Base-by-base conservation (phyloP, 495 filamentous ascomycete species). In the Baudoinia panamericana region DNA sequence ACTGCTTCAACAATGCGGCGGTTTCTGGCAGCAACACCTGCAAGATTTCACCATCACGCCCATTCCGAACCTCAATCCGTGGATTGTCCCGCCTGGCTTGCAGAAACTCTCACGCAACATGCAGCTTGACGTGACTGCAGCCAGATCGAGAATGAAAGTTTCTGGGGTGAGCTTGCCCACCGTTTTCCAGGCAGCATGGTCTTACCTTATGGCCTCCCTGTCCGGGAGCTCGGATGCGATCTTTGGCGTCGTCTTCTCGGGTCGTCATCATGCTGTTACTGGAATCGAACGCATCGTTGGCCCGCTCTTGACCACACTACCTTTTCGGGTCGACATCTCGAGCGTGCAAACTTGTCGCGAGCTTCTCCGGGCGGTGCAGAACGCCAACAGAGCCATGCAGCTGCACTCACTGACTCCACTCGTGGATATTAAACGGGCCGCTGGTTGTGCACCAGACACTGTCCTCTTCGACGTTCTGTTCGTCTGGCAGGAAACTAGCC, bases 231-330 rank as follows among this genome's bases (percentile, higher is more conserved):
- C 70, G 9, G 86, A 93, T 54, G 66, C 85, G 5, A 66, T 75
- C 4, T 75, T 92, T 42, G 86, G 86, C 2, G 72, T 70, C 6
- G 78, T 87, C 11, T 73, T 75, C 21, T 88, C 84, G 20, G 84
- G 84, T 3, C 65, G 84, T 24, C 82, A 76, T 5, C 51, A 80
- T 16, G 71, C 81, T 1, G 48, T 87, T 7, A 41, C 65, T 4
- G 68, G 68, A 0, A 72, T 88, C 30, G 82, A 90, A 36, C 61
- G 72, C 11, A 71, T 84, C 16, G 56, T 82, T 37, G 84, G 84
- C 0, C 84, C 84, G 0, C 82, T 73, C 43, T 73, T 90, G 37
- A 57, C 70, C 2, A 75, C 79, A 0, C 56, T 85, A 0, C 84
- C 84, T 4, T 62, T 82, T 5, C 69, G 83, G 28, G 64, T 76